Base-by-base conservation (phyloP, 116 monocot species). In the Zostera marina region DNA sequence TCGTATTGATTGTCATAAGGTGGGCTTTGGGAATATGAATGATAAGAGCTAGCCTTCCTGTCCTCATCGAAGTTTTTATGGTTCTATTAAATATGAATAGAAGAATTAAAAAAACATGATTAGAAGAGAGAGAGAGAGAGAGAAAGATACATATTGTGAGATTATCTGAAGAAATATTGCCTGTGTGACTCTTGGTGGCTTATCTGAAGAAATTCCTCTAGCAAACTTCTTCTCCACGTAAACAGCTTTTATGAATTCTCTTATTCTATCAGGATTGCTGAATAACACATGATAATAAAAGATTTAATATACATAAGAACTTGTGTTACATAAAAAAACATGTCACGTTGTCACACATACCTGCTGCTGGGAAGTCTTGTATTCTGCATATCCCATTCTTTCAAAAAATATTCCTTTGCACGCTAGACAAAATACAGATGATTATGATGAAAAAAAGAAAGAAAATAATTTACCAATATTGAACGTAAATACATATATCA, bases 1-100 rank as follows among this genome's bases (percentile, higher is more conserved):
- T 90, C 98, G 47, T 86, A 90, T 61, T 90, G 98, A 64, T 83
- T 54, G 17, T 98, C 98, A 73, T 99, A 99, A 25, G 98, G 98
- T 40, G 98, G 90, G 58, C 83, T 90, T 58, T 98, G 98, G 40
- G 90, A 98, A 60, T 70, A 99, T 9, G 98, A 98, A 76, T 98
- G 98, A 56, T 90, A 90, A 22, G 90, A 98, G 63, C 86, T 98
- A 22, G 90, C 88, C 58, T 77, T 75, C 52, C 79, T 80, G 20
- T 64, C 57, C 1, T 80, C 80, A 60, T 75, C 88, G 73, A 70
- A 68, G 55, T 60, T 75, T 70, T 68, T 86, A 12, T 62, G 48
- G 55, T 51, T 76, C 89, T 96, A 70, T 20, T 40, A 59, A 11
- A 26, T 25, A 26, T 19, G 9, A 62, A 38, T 23, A 49, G 45